Conservation (phyloP, 345 rosid species). For the Eucalyptus regnans region DNA sequence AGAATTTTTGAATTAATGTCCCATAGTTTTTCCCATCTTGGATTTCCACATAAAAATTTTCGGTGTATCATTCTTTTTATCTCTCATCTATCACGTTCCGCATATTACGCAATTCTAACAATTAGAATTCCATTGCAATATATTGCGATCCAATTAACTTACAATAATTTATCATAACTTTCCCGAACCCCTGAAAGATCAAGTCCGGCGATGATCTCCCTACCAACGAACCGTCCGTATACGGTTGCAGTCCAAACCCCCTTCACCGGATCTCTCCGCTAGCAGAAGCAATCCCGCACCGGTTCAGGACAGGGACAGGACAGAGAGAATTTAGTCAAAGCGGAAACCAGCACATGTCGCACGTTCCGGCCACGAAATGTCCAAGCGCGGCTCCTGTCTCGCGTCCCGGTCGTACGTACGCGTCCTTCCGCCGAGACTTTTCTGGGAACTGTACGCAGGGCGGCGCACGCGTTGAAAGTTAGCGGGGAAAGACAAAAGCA, state of each 20-base stretch:
- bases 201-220: neutral
- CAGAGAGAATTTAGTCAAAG: neutral
- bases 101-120: no score
- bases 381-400: neutral
- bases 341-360: neutral
- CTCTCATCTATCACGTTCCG: no score
- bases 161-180: no score
- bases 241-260: no score
- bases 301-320: neutral
- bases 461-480: neutral
- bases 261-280: neutral
- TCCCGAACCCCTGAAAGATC: neutral
- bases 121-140: no score
- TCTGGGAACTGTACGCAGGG: neutral
- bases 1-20: no score
- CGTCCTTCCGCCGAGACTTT: neutral
- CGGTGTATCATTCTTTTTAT: accelerated
- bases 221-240: no score
- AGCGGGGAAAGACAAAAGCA: neutral
- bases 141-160: no score
- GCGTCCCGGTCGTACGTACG: neutral
- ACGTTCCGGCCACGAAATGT: neutral
- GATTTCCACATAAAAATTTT: no score
- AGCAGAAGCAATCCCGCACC: neutral
- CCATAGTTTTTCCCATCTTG: no score